Evolutionary conservation across 2,329 filamentous ascomycete species (phyloP).

Genomic region (Bipolaris cookei): DNA sequence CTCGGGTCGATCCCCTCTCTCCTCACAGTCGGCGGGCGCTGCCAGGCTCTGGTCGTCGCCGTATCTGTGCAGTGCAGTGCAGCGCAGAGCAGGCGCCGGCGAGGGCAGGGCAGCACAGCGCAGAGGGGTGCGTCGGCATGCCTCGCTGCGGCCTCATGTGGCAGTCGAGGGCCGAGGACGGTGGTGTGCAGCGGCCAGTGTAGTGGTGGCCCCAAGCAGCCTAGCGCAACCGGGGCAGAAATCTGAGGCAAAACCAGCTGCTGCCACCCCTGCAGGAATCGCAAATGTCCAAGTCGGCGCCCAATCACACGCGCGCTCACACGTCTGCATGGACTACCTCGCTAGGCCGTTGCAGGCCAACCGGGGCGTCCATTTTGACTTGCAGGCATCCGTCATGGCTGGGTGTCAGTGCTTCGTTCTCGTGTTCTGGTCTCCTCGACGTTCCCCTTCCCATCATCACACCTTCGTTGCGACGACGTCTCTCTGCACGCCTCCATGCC

Average conservation of each 20-base stretch:
- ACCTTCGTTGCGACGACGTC: slow-evolving; percentile 27
- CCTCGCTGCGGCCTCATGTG: no score
- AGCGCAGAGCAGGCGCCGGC: not conserved
- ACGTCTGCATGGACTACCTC: slow-evolving; percentile 15
- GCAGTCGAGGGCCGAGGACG: not conserved
- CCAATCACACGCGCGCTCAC: slow-evolving; percentile 20
- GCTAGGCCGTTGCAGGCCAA: slow-evolving; percentile 25
- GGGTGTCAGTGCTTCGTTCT: slow-evolving; percentile 34
- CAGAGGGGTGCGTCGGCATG: not conserved
- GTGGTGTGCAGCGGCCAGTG: slow-evolving; percentile 2
- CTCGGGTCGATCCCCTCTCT: slow-evolving; percentile 20
- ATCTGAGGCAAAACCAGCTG: slow-evolving; percentile 26
- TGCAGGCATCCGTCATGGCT: slow-evolving; percentile 32
- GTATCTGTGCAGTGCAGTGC: not conserved
- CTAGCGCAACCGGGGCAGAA: slow-evolving; percentile 18
- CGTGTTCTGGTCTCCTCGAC: slow-evolving; percentile 37
- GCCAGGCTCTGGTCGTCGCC: not conserved
- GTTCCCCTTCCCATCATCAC: slow-evolving; percentile 36
- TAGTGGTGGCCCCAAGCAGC: slow-evolving; percentile 4
- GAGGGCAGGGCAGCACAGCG: not conserved
- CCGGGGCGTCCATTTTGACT: slow-evolving; percentile 23
- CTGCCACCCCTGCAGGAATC: slow-evolving; percentile 18
- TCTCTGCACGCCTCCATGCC: slow-evolving; percentile 33
- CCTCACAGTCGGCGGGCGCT: not conserved
- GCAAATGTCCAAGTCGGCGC: slow-evolving; percentile 21